A percentile compares a stretch with the other conserved stretches of the same genome.
Conservation (phyloP, 2,329 filamentous ascomycete species). For the Zymoseptoria brevis region DNA sequence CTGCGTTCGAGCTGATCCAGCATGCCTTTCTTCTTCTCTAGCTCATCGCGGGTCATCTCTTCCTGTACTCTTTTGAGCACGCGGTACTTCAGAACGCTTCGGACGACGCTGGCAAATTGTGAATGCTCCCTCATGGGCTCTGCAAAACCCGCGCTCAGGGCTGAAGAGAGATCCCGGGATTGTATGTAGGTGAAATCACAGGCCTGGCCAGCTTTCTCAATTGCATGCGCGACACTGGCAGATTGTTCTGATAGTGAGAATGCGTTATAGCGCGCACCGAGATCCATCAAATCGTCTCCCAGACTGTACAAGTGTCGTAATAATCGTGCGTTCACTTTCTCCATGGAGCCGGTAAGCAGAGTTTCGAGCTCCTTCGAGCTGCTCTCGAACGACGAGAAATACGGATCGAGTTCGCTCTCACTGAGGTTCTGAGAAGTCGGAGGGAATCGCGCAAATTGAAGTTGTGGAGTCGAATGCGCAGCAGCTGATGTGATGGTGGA, state of each 20-base stretch:
- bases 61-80: constrained; percentile 93
- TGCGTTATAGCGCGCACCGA: constrained; percentile 92
- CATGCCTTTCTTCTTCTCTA: constrained; percentile 74
- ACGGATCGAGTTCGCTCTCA: constrained; percentile 88
- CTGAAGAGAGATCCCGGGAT: constrained; percentile 80
- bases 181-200: constrained; percentile 94
- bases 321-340: constrained; percentile 89
- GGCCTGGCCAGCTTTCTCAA: constrained; percentile 89
- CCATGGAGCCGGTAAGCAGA: constrained; percentile 84
- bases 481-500: constrained; percentile 45
- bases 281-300: constrained; percentile 79
- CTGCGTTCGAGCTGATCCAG: constrained; percentile 88
- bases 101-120: constrained; percentile 91
- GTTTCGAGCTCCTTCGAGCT: constrained; percentile 87
- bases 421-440: constrained; percentile 66
- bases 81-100: constrained; percentile 78
- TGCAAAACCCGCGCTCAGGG: constrained; percentile 86
- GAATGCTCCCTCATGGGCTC: constrained; percentile 97
- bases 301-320: constrained; percentile 77
- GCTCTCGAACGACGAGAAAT: constrained; percentile 87
- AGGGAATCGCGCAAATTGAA: constrained; percentile 72
- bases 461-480: constrained; percentile 51
- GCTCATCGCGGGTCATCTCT: constrained; percentile 90
- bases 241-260: constrained; percentile 93
- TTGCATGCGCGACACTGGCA: constrained; percentile 78